Conservation (phyloP, 495 filamentous ascomycete species). For the Penicillium daleae region DNA sequence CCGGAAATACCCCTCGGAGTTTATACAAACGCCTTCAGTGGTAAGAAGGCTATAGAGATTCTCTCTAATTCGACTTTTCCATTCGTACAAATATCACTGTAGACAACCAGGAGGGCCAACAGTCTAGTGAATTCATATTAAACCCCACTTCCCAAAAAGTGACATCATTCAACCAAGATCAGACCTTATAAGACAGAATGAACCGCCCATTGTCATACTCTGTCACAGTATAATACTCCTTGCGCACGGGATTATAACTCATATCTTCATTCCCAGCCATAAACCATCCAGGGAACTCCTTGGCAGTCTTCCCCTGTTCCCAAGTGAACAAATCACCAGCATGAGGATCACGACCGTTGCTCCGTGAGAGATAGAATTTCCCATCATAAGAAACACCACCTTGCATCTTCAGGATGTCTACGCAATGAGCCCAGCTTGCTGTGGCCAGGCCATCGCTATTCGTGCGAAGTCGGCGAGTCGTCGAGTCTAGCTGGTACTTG, state of each 20-base stretch:
- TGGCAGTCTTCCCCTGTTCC: constrained; percentile 18
- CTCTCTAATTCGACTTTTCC: background rate
- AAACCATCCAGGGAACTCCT: constrained; percentile 17
- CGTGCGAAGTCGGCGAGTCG: constrained; percentile 20
- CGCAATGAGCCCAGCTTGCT: constrained; percentile 26
- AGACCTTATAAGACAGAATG: constrained; percentile 28
- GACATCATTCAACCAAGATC: background rate
- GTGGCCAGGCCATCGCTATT: constrained; percentile 21
- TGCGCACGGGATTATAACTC: constrained; percentile 21
- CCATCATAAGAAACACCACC: constrained; percentile 25
- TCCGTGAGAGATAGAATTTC: constrained; percentile 28
- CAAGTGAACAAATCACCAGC: constrained; percentile 29
- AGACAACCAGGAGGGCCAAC: background rate
- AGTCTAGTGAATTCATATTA: too few relatives aligned
- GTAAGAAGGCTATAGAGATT: background rate
- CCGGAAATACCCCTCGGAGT: constrained; percentile 1
- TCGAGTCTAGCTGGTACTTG: constrained; percentile 26
- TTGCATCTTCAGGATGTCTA: constrained; percentile 27
- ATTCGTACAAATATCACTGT: background rate
- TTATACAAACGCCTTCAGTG: background rate
- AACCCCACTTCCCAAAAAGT: background rate
- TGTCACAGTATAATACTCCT: constrained; percentile 34
- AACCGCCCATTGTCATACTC: constrained; percentile 25
- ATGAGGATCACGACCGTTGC: constrained; percentile 21
- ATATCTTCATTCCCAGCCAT: constrained; percentile 32